A percentile compares a stretch with the other conserved stretches of the same genome.
Evolutionary conservation across 176 grass and related monocot species (phyloP).

Genomic region (Olyra latifolia): DNA sequence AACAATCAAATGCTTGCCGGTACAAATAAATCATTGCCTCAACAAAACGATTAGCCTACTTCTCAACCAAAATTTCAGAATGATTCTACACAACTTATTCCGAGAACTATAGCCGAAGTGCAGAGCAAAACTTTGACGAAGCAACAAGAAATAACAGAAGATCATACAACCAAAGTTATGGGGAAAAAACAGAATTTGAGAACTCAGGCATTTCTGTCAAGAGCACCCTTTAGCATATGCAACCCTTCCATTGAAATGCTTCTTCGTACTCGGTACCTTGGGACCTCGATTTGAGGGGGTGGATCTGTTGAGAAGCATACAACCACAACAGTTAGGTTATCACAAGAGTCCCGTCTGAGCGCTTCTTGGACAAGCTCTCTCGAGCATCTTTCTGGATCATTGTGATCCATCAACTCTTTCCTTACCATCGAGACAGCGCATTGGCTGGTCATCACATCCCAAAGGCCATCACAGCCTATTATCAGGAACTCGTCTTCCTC

Average conservation of each 20-base stretch:
- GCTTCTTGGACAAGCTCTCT: slow-evolving; percentile 80
- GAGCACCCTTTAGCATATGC: slow-evolving; percentile 73
- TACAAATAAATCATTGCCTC: slow-evolving; percentile 43
- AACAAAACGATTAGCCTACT: slow-evolving; percentile 55
- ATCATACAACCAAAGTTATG: slow-evolving; percentile 41
- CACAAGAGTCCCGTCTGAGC: slow-evolving; percentile 64
- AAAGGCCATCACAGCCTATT: slow-evolving; percentile 90
- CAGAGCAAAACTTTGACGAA: slow-evolving; percentile 42
- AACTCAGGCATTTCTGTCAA: slow-evolving; percentile 66
- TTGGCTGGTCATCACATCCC: slow-evolving; percentile 99
- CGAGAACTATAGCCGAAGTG: slow-evolving; percentile 32
- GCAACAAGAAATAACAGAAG: slow-evolving; percentile 4
- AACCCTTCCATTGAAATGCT: slow-evolving; percentile 91
- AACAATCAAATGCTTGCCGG: slow-evolving; percentile 34
- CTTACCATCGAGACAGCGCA: slow-evolving; percentile 82
- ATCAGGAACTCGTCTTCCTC: slow-evolving; percentile 97
- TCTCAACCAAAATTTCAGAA: slow-evolving; percentile 34
- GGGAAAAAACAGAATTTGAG: not conserved
- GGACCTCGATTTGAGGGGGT: slow-evolving; percentile 81
- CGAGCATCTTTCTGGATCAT: slow-evolving; percentile 75
- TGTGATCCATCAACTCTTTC: slow-evolving; percentile 73
- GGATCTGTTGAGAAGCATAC: slow-evolving; percentile 80
- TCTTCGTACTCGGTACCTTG: slow-evolving; percentile 71
- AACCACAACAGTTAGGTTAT: slow-evolving; percentile 81
- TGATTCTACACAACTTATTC: slow-evolving; percentile 51